Evolutionary conservation across 352 stramenopile species (phyloP).

Genomic region (Globisporangium rhizosaccharum): DNA sequence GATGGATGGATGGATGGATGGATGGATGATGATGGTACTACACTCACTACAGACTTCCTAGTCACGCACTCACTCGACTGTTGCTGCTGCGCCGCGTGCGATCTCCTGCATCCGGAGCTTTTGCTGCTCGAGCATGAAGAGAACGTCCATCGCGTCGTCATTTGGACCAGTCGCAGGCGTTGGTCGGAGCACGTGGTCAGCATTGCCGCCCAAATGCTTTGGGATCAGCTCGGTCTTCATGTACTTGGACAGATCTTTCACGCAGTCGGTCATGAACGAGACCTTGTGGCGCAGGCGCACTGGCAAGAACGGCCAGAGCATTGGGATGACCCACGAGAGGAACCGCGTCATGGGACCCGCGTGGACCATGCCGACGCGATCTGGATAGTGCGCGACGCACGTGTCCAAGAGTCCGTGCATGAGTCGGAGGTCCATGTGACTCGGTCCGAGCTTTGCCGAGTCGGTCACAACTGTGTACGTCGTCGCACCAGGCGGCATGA

Average conservation of each 20-base stretch:
- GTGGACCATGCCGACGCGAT: constrained; percentile 57
- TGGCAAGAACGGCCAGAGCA: constrained; percentile 59
- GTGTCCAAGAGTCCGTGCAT: constrained; percentile 60
- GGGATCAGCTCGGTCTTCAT: constrained; percentile 55
- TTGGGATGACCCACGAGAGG: constrained; percentile 40
- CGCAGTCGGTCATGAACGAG: constrained; percentile 55
- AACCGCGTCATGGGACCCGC: constrained; percentile 51
- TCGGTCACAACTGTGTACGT: constrained; percentile 65
- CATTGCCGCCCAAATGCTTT: constrained; percentile 38
- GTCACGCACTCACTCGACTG: neutral
- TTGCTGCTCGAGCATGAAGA: constrained; percentile 56
- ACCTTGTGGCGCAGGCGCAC: constrained; percentile 44
- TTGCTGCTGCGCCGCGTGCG: neutral
- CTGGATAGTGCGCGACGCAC: constrained; percentile 60
- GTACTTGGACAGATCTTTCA: constrained; percentile 47
- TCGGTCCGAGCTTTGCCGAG: constrained; percentile 35
- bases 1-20: too few species aligned
- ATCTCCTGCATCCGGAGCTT: constrained; percentile 36
- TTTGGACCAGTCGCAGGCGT: constrained; percentile 14
- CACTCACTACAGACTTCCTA: neutral
- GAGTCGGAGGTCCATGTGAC: constrained; percentile 49
- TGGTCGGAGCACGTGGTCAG: constrained; percentile 32
- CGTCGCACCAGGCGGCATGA: constrained; percentile 52
- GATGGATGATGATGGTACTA: neutral
- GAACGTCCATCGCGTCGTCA: constrained; percentile 34